Percentiles rank a stretch among this genome's conserved stretches.
Evolutionary conservation across 257 asterid genomes (phyloP).

Genomic region (Euphrasia confusa): DNA sequence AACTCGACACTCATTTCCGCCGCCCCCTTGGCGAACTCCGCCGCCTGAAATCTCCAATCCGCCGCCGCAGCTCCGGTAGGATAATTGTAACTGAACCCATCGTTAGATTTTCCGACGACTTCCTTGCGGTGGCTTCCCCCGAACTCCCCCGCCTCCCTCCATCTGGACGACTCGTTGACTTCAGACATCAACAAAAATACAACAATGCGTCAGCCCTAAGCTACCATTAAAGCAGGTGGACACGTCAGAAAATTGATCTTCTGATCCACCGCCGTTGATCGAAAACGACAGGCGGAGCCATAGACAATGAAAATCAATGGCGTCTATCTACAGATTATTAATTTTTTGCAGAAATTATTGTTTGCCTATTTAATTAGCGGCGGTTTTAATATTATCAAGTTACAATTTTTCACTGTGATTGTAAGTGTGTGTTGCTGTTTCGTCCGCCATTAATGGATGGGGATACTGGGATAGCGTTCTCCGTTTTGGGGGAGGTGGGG

Average conservation of each 20-base stretch:
- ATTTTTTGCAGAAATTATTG: constrained; percentile 20
- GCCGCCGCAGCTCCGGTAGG: constrained; percentile 21
- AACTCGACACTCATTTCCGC: constrained; percentile 92
- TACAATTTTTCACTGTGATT: not conserved
- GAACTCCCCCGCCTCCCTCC: constrained; percentile 30
- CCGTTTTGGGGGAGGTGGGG: constrained; percentile 25
- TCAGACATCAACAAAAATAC: constrained; percentile 42
- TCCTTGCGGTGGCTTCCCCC: constrained; percentile 28
- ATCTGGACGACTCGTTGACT: constrained; percentile 54
- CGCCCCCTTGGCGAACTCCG: constrained; percentile 88
- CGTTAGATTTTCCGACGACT: constrained; percentile 16
- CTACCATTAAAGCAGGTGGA: not conserved
- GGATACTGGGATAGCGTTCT: constrained; percentile 19
- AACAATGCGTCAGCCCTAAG: constrained; percentile 19
- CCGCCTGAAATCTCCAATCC: constrained; percentile 62
- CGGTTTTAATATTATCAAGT: too few relatives aligned
- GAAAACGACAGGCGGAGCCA: constrained; percentile 24
- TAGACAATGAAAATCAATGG: constrained; percentile 9
- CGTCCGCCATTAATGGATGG: constrained; percentile 37
- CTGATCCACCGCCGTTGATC: constrained; percentile 18
- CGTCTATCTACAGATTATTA: constrained; percentile 12
- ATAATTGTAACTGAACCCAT: constrained; percentile 26
- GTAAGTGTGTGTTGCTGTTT: constrained; percentile 22
- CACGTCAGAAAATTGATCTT: not conserved
- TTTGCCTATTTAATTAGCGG: not conserved